These are phyloP conservation scores for Takashimella tepidaria DNA, from an alignment of 1,284 basidiomycete genomes.

Conservation along the genomic window DNA sequence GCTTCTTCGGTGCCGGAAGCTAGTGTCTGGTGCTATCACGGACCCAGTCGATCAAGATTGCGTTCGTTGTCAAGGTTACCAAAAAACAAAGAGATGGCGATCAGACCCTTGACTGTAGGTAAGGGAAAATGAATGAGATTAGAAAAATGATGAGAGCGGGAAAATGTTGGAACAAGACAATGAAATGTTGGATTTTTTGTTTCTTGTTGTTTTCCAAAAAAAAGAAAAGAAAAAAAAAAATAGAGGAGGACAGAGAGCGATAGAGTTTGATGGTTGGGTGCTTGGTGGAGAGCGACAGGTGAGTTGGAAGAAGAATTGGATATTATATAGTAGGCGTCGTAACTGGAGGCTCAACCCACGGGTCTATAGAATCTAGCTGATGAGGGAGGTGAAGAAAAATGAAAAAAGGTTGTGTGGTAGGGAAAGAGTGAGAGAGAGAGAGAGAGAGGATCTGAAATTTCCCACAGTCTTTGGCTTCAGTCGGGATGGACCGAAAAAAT, in stretches of 20 bases:
- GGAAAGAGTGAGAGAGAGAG: background rate
- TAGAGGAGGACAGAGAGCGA: background rate
- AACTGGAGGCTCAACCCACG: background rate
- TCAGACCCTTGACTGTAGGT: no score
- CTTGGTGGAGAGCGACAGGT: no score
- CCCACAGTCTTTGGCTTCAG: background rate
- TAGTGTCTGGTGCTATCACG: no score
- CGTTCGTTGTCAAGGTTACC: no score
- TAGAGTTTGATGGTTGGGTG: background rate
- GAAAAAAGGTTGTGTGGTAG: background rate
- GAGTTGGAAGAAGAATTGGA: background rate
- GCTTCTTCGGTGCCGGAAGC: no score
- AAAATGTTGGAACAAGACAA: constrained; percentile 1
- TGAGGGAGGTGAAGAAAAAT: background rate
- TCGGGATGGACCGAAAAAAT: background rate
- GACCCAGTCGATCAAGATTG: no score
- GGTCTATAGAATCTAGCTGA: background rate
- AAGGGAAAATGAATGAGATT: no score
- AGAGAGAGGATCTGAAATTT: background rate
- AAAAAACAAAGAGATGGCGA: no score
- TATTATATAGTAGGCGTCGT: background rate
- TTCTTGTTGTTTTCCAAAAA: background rate
- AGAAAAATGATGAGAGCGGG: background rate
- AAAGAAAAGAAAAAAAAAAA: background rate
- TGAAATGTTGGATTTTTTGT: background rate